Evolutionary conservation across 2,329 filamentous ascomycete genomes (phyloP).

Genomic region (Penicillium palitans): DNA sequence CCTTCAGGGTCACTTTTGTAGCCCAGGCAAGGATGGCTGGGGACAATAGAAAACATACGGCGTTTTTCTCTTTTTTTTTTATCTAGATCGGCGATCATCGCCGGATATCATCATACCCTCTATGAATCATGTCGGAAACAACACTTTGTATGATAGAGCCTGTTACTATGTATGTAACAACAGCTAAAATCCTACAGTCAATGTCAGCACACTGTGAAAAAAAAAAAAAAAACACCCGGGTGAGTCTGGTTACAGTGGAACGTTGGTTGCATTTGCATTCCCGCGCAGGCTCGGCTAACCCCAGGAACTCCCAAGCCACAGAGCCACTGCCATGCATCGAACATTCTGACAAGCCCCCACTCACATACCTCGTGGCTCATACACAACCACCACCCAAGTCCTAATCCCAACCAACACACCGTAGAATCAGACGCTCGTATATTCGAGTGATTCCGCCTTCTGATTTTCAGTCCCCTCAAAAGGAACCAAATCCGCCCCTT

Average conservation of each 20-base stretch:
- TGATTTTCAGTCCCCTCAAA: neutral
- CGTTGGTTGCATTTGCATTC: neutral
- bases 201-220: neutral
- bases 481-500: neutral
- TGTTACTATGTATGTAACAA: neutral
- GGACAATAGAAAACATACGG: neutral
- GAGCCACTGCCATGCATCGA: neutral
- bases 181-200: neutral
- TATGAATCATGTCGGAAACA: neutral
- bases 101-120: neutral
- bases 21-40: neutral
- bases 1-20: neutral
- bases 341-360: constrained; percentile 1
- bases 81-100: neutral
- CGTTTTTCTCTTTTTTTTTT: neutral
- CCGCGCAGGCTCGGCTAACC: neutral
- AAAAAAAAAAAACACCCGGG: neutral
- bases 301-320: neutral
- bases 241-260: neutral
- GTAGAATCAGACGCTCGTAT: too few relatives aligned
- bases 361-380: neutral
- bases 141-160: neutral
- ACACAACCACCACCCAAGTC: neutral
- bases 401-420: neutral
- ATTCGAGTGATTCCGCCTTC: too few relatives aligned